Percentiles rank a stretch among this genome's conserved stretches.
phyloP scores from a whole-genome alignment of 1,284 basidiomycete genomes.

The Cronartium ribicola region DNA sequence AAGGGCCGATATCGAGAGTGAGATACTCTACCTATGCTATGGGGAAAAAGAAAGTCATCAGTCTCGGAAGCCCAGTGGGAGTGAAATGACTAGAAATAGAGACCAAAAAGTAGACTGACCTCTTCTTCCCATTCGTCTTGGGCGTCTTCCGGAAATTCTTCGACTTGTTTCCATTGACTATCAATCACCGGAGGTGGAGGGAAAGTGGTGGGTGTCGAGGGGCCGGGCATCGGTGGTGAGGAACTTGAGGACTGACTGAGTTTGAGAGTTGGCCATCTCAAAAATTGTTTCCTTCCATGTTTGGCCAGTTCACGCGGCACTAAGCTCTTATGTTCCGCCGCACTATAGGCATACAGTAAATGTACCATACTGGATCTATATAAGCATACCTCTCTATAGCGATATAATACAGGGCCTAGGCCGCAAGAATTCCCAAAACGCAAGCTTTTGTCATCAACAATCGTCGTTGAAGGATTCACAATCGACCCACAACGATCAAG shows the following conservation, averaged over 20 bases:
- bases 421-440: not conserved
- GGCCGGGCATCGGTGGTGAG: not conserved
- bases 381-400: not conserved
- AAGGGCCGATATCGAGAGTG: conserved; percentile 34
- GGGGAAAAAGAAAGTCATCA: not conserved
- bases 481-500: not conserved
- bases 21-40: conserved; percentile 29
- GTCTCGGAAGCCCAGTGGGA: too few relatives aligned
- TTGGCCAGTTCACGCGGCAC: not conserved
- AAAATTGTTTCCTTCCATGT: not conserved
- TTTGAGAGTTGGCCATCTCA: too few relatives aligned
- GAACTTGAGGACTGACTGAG: not conserved
- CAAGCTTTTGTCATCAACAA: conserved; percentile 7
- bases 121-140: conserved; percentile 36
- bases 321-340: not conserved
- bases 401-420: not conserved
- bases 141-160: conserved; percentile 9
- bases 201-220: not conserved
- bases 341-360: not conserved
- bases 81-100: not conserved
- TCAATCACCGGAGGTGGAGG: conserved; percentile 10
- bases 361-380: not conserved
- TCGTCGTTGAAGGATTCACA: not conserved
- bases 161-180: conserved; percentile 19
- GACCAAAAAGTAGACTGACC: conserved; percentile 3